Conservation (phyloP, 2,329 filamentous ascomycete species). For the Bipolaris gigantea region DNA sequence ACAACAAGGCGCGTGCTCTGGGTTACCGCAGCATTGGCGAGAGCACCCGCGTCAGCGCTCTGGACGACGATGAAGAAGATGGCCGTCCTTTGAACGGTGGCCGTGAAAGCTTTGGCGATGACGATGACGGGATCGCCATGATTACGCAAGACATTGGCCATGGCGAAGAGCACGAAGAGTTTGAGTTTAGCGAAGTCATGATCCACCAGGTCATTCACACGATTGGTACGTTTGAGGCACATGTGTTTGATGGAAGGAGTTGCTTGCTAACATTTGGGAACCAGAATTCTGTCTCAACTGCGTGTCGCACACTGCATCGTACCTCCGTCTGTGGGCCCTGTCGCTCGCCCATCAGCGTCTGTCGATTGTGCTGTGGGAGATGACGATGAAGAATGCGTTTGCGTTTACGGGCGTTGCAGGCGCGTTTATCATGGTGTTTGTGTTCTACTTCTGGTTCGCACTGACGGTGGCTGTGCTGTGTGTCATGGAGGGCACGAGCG, state of each 20-base stretch:
- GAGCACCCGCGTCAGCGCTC: slow-evolving; percentile 80
- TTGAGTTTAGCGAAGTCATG: slow-evolving; percentile 96
- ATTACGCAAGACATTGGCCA: slow-evolving; percentile 77
- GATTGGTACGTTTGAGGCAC: slow-evolving; percentile 68
- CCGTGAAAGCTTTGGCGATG: slow-evolving; percentile 70
- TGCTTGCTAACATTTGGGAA: slow-evolving; percentile 22
- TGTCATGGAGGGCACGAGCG: slow-evolving; percentile 93
- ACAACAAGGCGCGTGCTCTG: slow-evolving; percentile 82
- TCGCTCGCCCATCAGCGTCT: slow-evolving; percentile 98
- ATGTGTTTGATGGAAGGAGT: not conserved
- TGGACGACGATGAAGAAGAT: slow-evolving; percentile 72
- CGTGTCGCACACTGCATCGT: slow-evolving; percentile 97
- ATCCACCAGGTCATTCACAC: slow-evolving; percentile 99
- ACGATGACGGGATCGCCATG: slow-evolving; percentile 82
- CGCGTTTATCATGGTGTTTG: slow-evolving; percentile 76
- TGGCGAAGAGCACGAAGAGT: slow-evolving; percentile 87
- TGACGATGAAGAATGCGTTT: slow-evolving; percentile 85
- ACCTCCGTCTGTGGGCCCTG: slow-evolving; percentile 96
- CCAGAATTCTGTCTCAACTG: slow-evolving; percentile 98
- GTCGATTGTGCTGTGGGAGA: slow-evolving; percentile 91
- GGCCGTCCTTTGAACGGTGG: slow-evolving; percentile 60
- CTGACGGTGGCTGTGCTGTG: slow-evolving; percentile 80
- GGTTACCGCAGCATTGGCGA: slow-evolving; percentile 95
- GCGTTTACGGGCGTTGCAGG: slow-evolving; percentile 66
- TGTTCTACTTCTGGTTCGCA: slow-evolving; percentile 89